These are phyloP conservation scores for Clathrus columnatus DNA, from an alignment of 768 basidiomycete genomes.

Conservation along the genomic window DNA sequence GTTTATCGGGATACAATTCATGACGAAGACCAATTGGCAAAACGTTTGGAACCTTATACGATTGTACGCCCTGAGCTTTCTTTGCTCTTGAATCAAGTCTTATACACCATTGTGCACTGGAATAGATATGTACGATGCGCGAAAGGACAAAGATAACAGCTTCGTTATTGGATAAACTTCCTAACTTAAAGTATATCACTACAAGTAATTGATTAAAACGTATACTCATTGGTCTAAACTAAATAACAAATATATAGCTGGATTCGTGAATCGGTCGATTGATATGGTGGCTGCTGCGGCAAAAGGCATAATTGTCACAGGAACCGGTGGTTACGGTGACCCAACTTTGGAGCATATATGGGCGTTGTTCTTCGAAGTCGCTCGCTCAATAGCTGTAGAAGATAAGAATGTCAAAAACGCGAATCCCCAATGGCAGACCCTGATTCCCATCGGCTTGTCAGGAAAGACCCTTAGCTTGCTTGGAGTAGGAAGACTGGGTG, in stretches of 20 bases:
- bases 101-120: neutral
- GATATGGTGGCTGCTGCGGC: slow-evolving; percentile 29
- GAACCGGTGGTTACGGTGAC: slow-evolving; percentile 35
- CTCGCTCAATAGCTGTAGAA: slow-evolving; percentile 41
- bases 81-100: neutral
- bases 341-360: slow-evolving; percentile 59
- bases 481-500: slow-evolving; percentile 52
- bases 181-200: slow-evolving; percentile 50
- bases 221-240: slow-evolving; percentile 34
- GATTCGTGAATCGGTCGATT: slow-evolving; percentile 15
- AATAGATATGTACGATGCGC: slow-evolving; percentile 49
- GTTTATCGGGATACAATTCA: slow-evolving; percentile 43
- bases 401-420: slow-evolving; percentile 37
- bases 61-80: slow-evolving; percentile 20
- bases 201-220: slow-evolving; percentile 41
- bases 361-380: slow-evolving; percentile 48
- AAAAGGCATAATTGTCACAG: slow-evolving; percentile 44
- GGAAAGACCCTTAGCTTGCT: slow-evolving; percentile 53
- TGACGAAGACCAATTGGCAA: slow-evolving; percentile 42
- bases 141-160: slow-evolving; percentile 52
- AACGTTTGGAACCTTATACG: slow-evolving; percentile 41
- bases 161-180: slow-evolving; percentile 43
- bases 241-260: neutral
- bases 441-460: slow-evolving; percentile 39
- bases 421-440: slow-evolving; percentile 45